These are phyloP conservation scores for Colletotrichum plurivorum DNA, from an alignment of 2,329 filamentous ascomycete species.

Conservation along the genomic window DNA sequence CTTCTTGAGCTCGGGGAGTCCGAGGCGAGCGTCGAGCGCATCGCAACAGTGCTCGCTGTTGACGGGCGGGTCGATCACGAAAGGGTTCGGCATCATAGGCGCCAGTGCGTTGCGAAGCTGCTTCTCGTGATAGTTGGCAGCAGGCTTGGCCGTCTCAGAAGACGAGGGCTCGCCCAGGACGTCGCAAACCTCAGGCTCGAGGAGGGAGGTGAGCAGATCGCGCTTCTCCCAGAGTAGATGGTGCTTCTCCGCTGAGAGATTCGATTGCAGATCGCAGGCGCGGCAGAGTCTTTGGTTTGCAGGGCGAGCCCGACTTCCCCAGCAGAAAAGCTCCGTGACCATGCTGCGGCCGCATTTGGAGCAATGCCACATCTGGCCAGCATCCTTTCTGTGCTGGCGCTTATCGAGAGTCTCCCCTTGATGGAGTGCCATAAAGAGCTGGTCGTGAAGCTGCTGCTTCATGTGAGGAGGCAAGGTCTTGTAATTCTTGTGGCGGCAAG, in stretches of 20 bases:
- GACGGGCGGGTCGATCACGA: not conserved
- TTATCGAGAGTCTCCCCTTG: not conserved
- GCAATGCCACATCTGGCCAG: constrained; percentile 1
- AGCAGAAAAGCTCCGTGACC: constrained; percentile 10
- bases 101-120: constrained; percentile 10
- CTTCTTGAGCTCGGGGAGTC: not conserved
- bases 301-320: not conserved
- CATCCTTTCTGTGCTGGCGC: not conserved
- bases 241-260: constrained; percentile 13
- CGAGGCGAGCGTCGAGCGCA: not conserved
- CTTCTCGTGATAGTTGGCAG: not conserved
- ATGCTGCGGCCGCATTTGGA: constrained; percentile 6
- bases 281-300: constrained; percentile 19
- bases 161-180: too few relatives aligned
- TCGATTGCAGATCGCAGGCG: constrained; percentile 1
- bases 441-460: constrained; percentile 14
- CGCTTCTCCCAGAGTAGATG: constrained; percentile 18
- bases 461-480: not conserved
- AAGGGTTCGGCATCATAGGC: constrained; percentile 15
- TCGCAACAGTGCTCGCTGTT: not conserved
- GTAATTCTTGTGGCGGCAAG: not conserved
- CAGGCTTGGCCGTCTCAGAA: too few relatives aligned
- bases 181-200: not conserved
- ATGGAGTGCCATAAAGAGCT: constrained; percentile 29
- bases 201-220: not conserved